Evolutionary conservation across 2,329 filamentous ascomycete genomes (phyloP).

Genomic region (Esteya vermicola): DNA sequence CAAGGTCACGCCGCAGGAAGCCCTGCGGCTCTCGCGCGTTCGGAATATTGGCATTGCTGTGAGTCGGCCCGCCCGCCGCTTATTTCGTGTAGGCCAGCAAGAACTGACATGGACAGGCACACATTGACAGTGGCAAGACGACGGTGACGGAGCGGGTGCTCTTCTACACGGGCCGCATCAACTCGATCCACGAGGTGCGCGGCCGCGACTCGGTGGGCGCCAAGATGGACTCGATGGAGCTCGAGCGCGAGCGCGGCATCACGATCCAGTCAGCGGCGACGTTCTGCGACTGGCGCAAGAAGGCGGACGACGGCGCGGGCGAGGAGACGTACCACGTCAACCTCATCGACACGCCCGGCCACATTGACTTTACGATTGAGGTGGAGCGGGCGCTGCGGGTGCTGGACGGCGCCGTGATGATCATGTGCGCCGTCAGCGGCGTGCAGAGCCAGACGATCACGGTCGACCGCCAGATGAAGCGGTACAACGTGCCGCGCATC

Average conservation of each 20-base stretch:
- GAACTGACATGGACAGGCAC: conserved; percentile 43
- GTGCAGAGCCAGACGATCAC: conserved; percentile 98
- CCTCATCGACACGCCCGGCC: conserved; percentile 93
- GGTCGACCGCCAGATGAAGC: conserved; percentile 95
- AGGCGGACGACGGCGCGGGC: conserved; percentile 44
- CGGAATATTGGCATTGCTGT: conserved; percentile 97
- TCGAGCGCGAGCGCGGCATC: conserved; percentile 96
- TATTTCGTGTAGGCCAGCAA: too few species aligned
- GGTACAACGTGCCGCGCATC: conserved; percentile 90
- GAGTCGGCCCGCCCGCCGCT: too few species aligned
- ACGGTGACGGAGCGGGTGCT: conserved; percentile 92
- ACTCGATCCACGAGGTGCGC: conserved; percentile 91
- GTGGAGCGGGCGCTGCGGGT: conserved; percentile 91
- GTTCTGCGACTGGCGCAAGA: conserved; percentile 93
- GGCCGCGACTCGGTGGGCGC: conserved; percentile 90
- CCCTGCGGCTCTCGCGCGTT: conserved; percentile 61
- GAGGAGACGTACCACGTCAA: conserved; percentile 95
- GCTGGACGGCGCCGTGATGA: conserved; percentile 94
- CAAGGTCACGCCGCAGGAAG: conserved; percentile 70
- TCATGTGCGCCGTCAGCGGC: conserved; percentile 90
- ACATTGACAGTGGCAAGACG: conserved; percentile 98
- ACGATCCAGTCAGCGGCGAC: conserved; percentile 98
- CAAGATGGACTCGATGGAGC: conserved; percentile 99
- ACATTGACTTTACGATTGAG: conserved; percentile 99
- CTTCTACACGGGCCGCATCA: conserved; percentile 95